Evolutionary conservation across 495 filamentous ascomycete genomes (phyloP), one percentile per base, ranked within the genome.

Genomic region (Penicillium maclennaniae): DNA sequence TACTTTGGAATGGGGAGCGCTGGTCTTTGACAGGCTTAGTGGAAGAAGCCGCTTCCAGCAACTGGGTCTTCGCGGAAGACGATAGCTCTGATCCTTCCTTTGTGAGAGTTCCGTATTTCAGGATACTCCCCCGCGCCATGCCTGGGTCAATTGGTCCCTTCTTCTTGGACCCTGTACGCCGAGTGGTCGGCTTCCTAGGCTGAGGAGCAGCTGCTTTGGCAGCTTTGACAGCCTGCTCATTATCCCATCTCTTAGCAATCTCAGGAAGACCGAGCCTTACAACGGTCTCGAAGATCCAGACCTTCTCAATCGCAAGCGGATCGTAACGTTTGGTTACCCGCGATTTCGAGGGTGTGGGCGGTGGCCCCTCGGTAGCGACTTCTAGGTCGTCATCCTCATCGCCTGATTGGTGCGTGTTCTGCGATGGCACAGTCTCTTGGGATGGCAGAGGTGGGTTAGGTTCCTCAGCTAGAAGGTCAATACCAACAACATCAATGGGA

Each of bases 201-300:
- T 34, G 14, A 12, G 67, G 58, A 1, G 65, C 59, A 38, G 64
- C 57, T 38, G 57, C 59, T 31, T 63, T 67, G 19, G 40, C 47
- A 26, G 67, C 58, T 49, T 73, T 73, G 19, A 64, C 69, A 19
- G 63, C 58, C 53, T 81, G 75, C 17, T 79, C 74, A 47, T 83
- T 83, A 55, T 95, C 85, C 83, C 89, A 98, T 20, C 83, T 83
- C 51, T 87, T 78, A 2, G 92, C 83, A n/a, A 82, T 79, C 12
- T 86, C 68, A 17, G 88, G 89, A 45, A 88, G 76, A 0, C 89
- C 87, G 15, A 87, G 62, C 47, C 81, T 86, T 9, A 83, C 84
- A 52, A 88, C 74, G 0, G 80, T 78, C 60, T 91, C 86, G 10
- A 89, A 80, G 6, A 97, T 69, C 92, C 92, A 98, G 19, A 83